Evolutionary conservation across 2,329 filamentous ascomycete species (phyloP), one percentile per base, ranked within the genome.

Genomic region (Fusarium nanum): DNA sequence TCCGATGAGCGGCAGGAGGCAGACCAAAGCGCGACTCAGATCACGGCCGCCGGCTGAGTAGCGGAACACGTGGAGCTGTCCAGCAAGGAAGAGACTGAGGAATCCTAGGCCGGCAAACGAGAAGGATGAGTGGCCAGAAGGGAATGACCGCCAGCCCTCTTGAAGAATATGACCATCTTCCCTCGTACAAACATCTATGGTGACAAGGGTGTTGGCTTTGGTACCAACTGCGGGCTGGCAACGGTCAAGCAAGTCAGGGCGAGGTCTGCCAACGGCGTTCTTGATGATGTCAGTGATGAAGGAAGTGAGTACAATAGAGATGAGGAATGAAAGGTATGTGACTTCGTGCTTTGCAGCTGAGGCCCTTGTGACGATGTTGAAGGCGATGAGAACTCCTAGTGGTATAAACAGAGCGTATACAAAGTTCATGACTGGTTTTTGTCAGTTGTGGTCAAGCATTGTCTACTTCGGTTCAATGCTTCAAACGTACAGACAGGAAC

Each of bases 241-340:
- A 40, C 96, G 90, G n/a, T 91, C 89, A 27, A 89, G 77, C 6
- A 89, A 77, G 70, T 89, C 87, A 0, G 87, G 87, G 8, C 87
- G 82, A 18, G 94, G 93, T 13, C 93, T 84, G 11, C 93, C 93
- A 27, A 95, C 92, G 12, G 92, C 87, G 77, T 97, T 97, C 81
- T 99, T 99, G 77, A 98, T 86, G 28, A 95, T 83, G 78, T 98
- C 94, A 46, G 96, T 98, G 45, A 98, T 84, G 78, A 98, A 92
- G 8, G 89, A 87, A 1, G 93, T 91, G 52, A 97, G 85, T 72
- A 93, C 85, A 27, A 98, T 81, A 69, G 90, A 88, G 75, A 95
- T 93, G 53, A 90, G 83, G 64, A 98, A 89, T 23, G 93, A 92
- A 2, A 99, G 88, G 55, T 97, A 83, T 0, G 93, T 92, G 69